Percentiles rank a stretch among this genome's conserved stretches.
These are phyloP conservation scores for Coffea canephora DNA, from an alignment of 257 asterid genomes.

Conservation along the genomic window DNA sequence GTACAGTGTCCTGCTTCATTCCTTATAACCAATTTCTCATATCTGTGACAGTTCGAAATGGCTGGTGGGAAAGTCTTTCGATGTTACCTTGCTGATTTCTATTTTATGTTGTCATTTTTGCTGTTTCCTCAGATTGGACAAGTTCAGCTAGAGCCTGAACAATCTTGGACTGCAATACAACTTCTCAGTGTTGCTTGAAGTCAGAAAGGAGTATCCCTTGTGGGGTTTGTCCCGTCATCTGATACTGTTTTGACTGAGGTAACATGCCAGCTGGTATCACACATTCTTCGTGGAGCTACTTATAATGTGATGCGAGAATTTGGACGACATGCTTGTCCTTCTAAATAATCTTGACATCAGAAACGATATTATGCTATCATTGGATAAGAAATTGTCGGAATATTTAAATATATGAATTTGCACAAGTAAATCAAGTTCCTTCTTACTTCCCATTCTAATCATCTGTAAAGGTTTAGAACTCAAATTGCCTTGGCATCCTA, in stretches of 20 bases:
- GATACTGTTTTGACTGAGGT: background rate
- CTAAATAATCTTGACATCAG: background rate
- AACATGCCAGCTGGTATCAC: background rate
- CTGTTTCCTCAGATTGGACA: slow-evolving; percentile 57
- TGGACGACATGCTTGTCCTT: background rate
- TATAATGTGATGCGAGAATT: background rate
- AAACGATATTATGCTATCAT: background rate
- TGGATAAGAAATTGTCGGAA: no score
- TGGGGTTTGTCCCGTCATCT: background rate
- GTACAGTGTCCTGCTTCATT: background rate
- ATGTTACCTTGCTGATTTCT: background rate
- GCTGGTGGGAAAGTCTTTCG: background rate
- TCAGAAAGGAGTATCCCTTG: slow-evolving; percentile 13
- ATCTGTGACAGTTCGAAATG: background rate
- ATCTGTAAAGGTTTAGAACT: background rate
- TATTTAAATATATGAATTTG: background rate
- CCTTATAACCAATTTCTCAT: background rate
- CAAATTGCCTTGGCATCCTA: background rate
- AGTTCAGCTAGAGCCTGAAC: slow-evolving; percentile 65
- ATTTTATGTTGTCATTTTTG: background rate
- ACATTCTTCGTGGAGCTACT: no score
- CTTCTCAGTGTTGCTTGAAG: slow-evolving; percentile 54
- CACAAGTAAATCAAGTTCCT: background rate
- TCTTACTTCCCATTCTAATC: background rate
- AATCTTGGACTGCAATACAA: slow-evolving; percentile 86